Evolutionary conservation across 1,284 basidiomycete genomes (phyloP).

Genomic region (Cryptococcus sp.): DNA sequence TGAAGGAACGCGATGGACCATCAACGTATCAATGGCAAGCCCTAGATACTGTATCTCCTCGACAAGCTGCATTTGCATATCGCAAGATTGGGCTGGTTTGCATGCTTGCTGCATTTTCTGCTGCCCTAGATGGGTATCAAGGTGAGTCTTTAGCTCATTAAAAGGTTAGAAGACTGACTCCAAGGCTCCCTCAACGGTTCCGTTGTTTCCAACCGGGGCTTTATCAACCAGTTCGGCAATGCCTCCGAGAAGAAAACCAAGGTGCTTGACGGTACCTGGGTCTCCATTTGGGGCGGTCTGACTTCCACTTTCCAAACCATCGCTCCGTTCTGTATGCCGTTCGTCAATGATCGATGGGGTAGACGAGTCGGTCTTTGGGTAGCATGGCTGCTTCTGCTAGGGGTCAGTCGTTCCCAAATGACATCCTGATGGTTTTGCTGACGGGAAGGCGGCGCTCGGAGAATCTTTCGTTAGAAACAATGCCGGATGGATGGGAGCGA

Average conservation of each 20-base stretch:
- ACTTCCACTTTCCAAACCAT: slow-evolving; percentile 5
- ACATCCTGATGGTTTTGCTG: neutral
- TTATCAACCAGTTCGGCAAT: neutral
- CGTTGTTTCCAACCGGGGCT: slow-evolving; percentile 6
- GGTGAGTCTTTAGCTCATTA: too few species aligned
- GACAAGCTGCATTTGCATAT: neutral
- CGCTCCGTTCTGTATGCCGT: slow-evolving; percentile 9
- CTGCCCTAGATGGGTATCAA: slow-evolving; percentile 7
- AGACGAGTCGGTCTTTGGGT: slow-evolving; percentile 11
- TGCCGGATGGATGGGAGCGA: slow-evolving; percentile 13
- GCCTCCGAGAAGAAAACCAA: neutral
- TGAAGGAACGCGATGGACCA: neutral
- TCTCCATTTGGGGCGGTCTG: slow-evolving; percentile 24
- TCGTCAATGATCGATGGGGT: slow-evolving; percentile 15
- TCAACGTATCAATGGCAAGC: neutral
- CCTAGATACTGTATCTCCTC: neutral
- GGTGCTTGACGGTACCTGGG: slow-evolving; percentile 8
- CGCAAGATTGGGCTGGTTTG: slow-evolving; percentile 1
- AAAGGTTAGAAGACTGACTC: too few species aligned
- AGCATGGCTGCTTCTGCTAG: slow-evolving; percentile 13
- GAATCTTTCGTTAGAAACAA: slow-evolving; percentile 16
- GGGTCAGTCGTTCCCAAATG: neutral
- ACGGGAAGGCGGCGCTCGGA: neutral
- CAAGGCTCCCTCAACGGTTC: slow-evolving; percentile 3
- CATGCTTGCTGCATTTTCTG: slow-evolving; percentile 5